A percentile compares a stretch with the other conserved stretches of the same genome.
These are phyloP conservation scores for Daedalea quercina DNA, from an alignment of 768 basidiomycete genomes.

Conservation along the genomic window DNA sequence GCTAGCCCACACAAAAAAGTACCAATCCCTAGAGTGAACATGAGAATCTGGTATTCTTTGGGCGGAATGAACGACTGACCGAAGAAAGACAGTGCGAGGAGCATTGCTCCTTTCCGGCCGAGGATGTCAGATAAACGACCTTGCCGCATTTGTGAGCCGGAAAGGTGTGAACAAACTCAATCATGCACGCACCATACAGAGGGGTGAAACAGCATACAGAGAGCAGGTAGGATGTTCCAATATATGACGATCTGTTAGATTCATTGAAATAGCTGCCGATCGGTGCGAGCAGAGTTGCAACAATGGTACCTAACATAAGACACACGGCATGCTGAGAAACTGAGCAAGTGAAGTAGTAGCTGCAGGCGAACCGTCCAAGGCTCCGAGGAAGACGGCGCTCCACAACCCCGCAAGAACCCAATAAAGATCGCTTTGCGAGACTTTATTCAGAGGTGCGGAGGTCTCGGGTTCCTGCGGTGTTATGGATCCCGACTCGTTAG, in stretches of 20 bases:
- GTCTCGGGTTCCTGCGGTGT: conserved; percentile 1
- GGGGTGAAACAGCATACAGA: conserved; percentile 91
- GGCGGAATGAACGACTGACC: conserved; percentile 36
- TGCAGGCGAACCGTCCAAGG: conserved; percentile 59
- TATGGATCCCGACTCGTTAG: conserved; percentile 31
- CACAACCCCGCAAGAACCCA: conserved; percentile 78
- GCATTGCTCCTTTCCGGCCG: conserved; percentile 81
- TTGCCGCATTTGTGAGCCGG: conserved; percentile 22
- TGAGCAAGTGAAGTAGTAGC: neutral
- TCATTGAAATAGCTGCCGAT: conserved; percentile 83
- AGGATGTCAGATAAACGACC: conserved; percentile 81
- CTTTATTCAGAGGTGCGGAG: conserved; percentile 27
- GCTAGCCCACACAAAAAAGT: conserved; percentile 85
- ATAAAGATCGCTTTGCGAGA: conserved; percentile 45
- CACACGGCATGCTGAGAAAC: conserved; percentile 2
- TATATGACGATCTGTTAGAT: conserved; percentile 76
- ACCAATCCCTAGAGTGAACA: conserved; percentile 50
- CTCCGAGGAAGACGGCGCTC: conserved; percentile 79
- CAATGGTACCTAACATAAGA: conserved; percentile 72
- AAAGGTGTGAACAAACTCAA: neutral
- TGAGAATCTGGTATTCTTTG: neutral
- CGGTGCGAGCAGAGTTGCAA: conserved; percentile 78
- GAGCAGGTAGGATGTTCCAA: conserved; percentile 83
- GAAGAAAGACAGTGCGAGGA: conserved; percentile 78
- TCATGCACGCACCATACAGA: conserved; percentile 56